Percentiles rank a stretch among this genome's conserved stretches.
These are phyloP conservation scores for Endocalyx cinctus DNA, from an alignment of 2,329 filamentous ascomycete species.

Conservation along the genomic window DNA sequence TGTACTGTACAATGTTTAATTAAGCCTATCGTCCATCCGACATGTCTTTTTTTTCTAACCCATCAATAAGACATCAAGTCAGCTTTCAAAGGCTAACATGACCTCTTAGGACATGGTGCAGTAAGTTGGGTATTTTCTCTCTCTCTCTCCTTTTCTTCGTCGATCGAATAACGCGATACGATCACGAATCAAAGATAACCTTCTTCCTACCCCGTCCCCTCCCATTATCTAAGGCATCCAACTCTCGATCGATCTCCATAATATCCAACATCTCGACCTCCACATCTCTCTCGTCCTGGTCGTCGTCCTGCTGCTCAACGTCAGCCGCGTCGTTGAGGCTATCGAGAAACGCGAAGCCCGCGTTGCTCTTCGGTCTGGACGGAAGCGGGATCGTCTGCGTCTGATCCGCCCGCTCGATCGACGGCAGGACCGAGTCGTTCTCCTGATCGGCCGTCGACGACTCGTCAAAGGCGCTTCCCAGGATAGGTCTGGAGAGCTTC, in stretches of 20 bases:
- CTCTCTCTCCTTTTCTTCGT: too few relatives aligned
- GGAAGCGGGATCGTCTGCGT: constrained; percentile 13
- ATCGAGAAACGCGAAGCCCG: constrained; percentile 48
- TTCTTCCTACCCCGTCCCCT: constrained; percentile 44
- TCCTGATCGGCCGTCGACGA: constrained; percentile 20
- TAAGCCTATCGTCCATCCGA: too few relatives aligned
- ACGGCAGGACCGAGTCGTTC: constrained; percentile 15
- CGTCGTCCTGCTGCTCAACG: constrained; percentile 36
- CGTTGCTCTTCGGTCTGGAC: constrained; percentile 23
- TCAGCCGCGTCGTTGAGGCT: constrained; percentile 51
- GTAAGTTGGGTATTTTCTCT: too few relatives aligned
- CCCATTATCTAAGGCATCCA: constrained; percentile 50
- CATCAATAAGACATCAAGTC: too few relatives aligned
- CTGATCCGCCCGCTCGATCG: too few relatives aligned
- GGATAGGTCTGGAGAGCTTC: constrained; percentile 16
- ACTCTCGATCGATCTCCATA: constrained; percentile 58
- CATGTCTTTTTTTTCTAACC: too few relatives aligned
- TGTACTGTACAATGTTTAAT: too few relatives aligned
- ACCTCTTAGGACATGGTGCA: too few relatives aligned
- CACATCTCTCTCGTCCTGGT: constrained; percentile 44
- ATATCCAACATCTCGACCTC: constrained; percentile 61
- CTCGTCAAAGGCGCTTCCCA: constrained; percentile 13
- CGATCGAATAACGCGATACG: too few relatives aligned
- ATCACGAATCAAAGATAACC: constrained; percentile 49
- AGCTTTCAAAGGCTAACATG: too few relatives aligned